These are phyloP conservation scores for Orobanche coerulescens DNA, from an alignment of 257 asterid genomes.

Conservation along the genomic window DNA sequence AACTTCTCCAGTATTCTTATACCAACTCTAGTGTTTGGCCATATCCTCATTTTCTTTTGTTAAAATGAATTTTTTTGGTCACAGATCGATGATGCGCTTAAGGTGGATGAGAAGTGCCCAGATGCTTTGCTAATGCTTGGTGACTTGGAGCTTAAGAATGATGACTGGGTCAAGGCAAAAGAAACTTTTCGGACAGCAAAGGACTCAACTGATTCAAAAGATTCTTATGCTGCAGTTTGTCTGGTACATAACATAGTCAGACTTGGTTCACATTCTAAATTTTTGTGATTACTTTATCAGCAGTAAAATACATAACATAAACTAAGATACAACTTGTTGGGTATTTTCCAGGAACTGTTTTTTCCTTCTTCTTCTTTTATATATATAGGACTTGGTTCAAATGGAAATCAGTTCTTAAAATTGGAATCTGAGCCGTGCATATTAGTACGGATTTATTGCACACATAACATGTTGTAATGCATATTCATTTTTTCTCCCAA, in stretches of 20 bases:
- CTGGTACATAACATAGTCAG: constrained; percentile 47
- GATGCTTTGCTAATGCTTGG: constrained; percentile 97
- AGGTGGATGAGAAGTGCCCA: constrained; percentile 80
- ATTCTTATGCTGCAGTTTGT: constrained; percentile 90
- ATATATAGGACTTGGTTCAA: no score
- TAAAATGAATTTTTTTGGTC: constrained; percentile 23
- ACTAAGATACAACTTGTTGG: constrained; percentile 2
- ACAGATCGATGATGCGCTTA: constrained; percentile 79
- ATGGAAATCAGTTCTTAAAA: no score
- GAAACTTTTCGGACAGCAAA: constrained; percentile 86
- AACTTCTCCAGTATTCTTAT: constrained; percentile 16
- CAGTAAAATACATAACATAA: not conserved
- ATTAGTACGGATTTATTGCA: no score
- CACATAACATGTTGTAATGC: no score
- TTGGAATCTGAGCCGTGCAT: no score
- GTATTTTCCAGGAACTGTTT: not conserved
- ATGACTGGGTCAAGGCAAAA: constrained; percentile 99
- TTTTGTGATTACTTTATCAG: constrained; percentile 10
- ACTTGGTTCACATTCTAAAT: constrained; percentile 11
- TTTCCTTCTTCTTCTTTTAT: constrained; percentile 1
- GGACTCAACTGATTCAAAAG: constrained; percentile 70
- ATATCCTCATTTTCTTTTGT: not conserved
- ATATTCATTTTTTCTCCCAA: no score
- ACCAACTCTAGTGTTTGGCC: constrained; percentile 3
- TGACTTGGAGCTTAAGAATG: constrained; percentile 96